Conservation (phyloP, 2,329 filamentous ascomycete species). For the Cyphellophora europaea region DNA sequence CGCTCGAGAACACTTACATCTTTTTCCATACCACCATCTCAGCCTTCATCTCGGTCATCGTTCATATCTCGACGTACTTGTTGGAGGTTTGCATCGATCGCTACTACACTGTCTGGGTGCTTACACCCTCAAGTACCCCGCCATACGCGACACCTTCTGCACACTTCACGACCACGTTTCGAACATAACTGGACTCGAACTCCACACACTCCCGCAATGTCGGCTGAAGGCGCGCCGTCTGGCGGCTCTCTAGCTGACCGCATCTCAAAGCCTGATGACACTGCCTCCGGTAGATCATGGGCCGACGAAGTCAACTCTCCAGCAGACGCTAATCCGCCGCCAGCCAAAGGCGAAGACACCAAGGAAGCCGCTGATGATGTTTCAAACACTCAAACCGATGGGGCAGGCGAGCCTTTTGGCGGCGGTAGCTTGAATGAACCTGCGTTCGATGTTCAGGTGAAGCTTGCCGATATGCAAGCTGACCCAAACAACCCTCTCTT, state of each 20-base stretch:
- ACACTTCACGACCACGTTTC: too few species aligned
- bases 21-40: too few species aligned
- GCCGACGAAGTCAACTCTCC: slow-evolving; percentile 30
- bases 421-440: slow-evolving; percentile 57
- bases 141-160: slow-evolving; percentile 3
- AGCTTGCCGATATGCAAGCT: slow-evolving; percentile 78
- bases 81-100: too few species aligned
- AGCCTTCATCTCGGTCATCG: too few species aligned
- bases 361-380: background rate
- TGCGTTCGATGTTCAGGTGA: slow-evolving; percentile 83
- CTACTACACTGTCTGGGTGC: too few species aligned
- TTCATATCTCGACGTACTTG: too few species aligned
- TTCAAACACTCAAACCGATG: slow-evolving; percentile 27
- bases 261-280: slow-evolving; percentile 35
- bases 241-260: slow-evolving; percentile 38
- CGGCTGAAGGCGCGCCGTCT: slow-evolving; percentile 26
- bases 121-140: background rate
- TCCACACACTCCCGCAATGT: too few species aligned
- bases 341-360: slow-evolving; percentile 9
- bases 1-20: too few species aligned
- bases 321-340: slow-evolving; percentile 4
- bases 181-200: too few species aligned
- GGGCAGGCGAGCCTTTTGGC: slow-evolving; percentile 25
- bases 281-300: slow-evolving; percentile 26
- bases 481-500: slow-evolving; percentile 81